phyloP scores from a whole-genome alignment of 208 protist genomes.

The Wallacemonas rigidus region DNA sequence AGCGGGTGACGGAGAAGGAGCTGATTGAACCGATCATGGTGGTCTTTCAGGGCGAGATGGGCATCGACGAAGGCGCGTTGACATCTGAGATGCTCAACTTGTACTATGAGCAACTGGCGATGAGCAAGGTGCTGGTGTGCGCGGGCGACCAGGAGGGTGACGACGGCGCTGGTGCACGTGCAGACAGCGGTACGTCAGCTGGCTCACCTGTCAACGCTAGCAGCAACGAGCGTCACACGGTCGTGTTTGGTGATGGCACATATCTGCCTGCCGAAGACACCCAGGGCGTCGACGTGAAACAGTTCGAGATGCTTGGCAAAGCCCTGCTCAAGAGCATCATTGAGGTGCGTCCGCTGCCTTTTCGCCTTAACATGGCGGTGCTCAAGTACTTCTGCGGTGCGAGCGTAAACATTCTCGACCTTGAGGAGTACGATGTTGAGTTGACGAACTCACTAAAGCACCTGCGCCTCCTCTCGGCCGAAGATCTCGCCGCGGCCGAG shows the following conservation, averaged over 20 bases:
- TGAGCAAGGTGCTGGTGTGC: slow-evolving; percentile 49
- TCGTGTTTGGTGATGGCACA: slow-evolving; percentile 13
- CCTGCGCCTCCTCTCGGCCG: slow-evolving; percentile 45
- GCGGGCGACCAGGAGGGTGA: slow-evolving; percentile 19
- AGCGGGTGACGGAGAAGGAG: slow-evolving; percentile 40
- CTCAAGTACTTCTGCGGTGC: slow-evolving; percentile 62
- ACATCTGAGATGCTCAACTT: slow-evolving; percentile 75
- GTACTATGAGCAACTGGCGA: slow-evolving; percentile 66
- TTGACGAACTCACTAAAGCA: slow-evolving; percentile 56
- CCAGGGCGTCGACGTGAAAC: slow-evolving; percentile 27
- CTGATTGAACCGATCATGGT: slow-evolving; percentile 61
- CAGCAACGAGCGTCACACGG: background rate
- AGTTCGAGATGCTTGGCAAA: slow-evolving; percentile 62
- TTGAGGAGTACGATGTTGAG: slow-evolving; percentile 63
- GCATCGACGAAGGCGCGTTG: slow-evolving; percentile 72
- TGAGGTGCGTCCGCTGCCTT: slow-evolving; percentile 53
- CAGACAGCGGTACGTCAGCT: background rate
- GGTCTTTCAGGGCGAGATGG: slow-evolving; percentile 72
- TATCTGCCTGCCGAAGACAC: slow-evolving; percentile 50
- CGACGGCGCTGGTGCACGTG: background rate
- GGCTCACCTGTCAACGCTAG: background rate
- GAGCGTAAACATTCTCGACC: slow-evolving; percentile 45
- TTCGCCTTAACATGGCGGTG: slow-evolving; percentile 61
- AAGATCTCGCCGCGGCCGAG: slow-evolving; percentile 42
- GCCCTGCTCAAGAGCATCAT: slow-evolving; percentile 69